Base-by-base conservation (phyloP, 768 basidiomycete genomes). In the Austroboletus eburneus region DNA sequence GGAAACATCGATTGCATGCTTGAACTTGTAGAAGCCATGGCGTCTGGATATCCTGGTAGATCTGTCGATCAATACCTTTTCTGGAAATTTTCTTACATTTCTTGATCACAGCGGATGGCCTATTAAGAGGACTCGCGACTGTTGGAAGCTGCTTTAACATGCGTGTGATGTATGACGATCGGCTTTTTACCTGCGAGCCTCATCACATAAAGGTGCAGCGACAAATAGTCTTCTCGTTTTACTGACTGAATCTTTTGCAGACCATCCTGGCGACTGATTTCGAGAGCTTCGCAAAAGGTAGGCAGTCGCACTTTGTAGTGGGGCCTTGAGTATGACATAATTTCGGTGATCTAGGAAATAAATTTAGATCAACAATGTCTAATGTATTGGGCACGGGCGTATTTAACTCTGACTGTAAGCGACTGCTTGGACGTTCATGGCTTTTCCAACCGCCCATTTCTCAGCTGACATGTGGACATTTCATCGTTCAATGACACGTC, bases 321-420 rank as follows among this genome's bases (percentile, higher is more conserved):
- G 4, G 13, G 13, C 10, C 16, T 3, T 35, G 14, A 23, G 10
- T 8, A 30, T 23, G 2, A 8, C 37, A n/a, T 44, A 22, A 54
- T 20, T 10, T 5, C n/a, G n/a, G n/a, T 20, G 13, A 37, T 18
- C 7, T 34, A 50, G 51, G 55, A 18, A 12, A 70, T 46, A 63
- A 63, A n/a, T 75, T 81, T 40, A 71, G 66, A 38, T 50, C 63
- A 18, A 66, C 66, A 14, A 71, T 77, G 70, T 61, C 63, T 4
- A 69, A 72, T 2, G 69, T 84, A 10, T 63, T 85, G 14, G 85
- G 85, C 0, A 72, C 72, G 10, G 85, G 85, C 0, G 79, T 85
- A 4, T 86, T 86, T 59, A 85, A 85, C 52, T 78, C 80, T 13
- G 81, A 85, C 44, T 82, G 82, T 75, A 53, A 48, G 69, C 44